phyloP scores from a whole-genome alignment of 805 yeast species.

The Debaryomyces hansenii region DNA sequence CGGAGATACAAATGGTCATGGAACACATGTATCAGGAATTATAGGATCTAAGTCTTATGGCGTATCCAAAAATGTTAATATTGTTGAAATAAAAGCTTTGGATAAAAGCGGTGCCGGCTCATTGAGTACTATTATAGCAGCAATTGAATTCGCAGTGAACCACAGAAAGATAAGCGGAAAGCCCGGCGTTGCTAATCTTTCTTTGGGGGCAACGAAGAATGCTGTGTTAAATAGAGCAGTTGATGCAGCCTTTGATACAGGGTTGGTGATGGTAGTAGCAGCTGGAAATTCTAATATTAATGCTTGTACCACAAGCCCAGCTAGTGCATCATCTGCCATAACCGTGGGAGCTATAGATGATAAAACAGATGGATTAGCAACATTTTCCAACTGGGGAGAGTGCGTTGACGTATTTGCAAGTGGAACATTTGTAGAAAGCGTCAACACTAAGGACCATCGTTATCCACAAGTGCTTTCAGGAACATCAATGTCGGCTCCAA shows the following conservation, averaged over 20 bases:
- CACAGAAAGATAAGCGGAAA: conserved; percentile 41
- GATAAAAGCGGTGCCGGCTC: conserved; percentile 70
- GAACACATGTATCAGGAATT: conserved; percentile 12
- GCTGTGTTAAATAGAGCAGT: conserved; percentile 71
- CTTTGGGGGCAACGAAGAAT: conserved; percentile 75
- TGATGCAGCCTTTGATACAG: conserved; percentile 70
- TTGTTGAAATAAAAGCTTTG: conserved; percentile 76
- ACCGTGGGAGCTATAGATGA: conserved; percentile 92
- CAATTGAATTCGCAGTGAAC: conserved; percentile 66
- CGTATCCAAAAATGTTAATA: conserved; percentile 51
- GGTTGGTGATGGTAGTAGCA: conserved; percentile 72
- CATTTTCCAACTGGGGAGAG: conserved; percentile 89
- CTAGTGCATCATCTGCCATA: conserved; percentile 68
- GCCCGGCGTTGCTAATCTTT: conserved; percentile 71
- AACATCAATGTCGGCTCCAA: conserved; percentile 81
- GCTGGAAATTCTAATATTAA: conserved; percentile 82
- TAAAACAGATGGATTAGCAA: conserved; percentile 63
- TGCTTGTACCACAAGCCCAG: conserved; percentile 87
- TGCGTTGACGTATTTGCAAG: conserved; percentile 87
- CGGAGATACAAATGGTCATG: conserved; percentile 55
- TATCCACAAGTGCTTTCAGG: conserved; percentile 54
- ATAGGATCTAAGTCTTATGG: conserved; percentile 42
- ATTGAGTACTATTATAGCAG: conserved; percentile 61
- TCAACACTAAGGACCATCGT: conserved; percentile 33
- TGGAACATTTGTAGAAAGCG: conserved; percentile 68